A percentile compares a stretch with the other conserved stretches of the same genome.
Conservation (phyloP, 192 early-diverging fungal species). For the Glomus cerebriforme region DNA sequence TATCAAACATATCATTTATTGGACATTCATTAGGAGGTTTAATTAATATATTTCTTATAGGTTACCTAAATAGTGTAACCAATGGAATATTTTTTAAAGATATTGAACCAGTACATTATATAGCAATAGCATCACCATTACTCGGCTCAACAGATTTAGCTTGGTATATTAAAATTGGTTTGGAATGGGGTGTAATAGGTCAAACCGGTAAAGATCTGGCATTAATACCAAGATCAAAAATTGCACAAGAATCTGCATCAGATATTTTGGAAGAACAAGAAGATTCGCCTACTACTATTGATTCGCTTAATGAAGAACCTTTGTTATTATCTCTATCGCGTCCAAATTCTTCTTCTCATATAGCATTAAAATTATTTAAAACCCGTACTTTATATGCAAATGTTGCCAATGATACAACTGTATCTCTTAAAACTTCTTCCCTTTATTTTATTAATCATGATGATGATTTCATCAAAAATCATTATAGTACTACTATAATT, state of each 20-base stretch:
- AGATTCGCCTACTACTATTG: not conserved
- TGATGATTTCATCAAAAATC: constrained; percentile 30
- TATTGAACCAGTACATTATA: constrained; percentile 46
- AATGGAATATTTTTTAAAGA: constrained; percentile 45
- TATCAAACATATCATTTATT: constrained; percentile 47
- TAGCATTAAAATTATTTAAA: constrained; percentile 38
- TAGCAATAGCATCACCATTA: constrained; percentile 49
- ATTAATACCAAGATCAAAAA: constrained; percentile 13
- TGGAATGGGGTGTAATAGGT: constrained; percentile 42
- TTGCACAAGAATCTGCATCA: not conserved
- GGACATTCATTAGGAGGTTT: constrained; percentile 57
- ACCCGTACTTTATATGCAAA: constrained; percentile 51
- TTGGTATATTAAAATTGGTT: constrained; percentile 38
- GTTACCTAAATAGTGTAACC: constrained; percentile 47
- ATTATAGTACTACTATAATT: constrained; percentile 17
- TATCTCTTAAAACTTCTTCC: constrained; percentile 40
- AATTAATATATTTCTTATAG: constrained; percentile 46
- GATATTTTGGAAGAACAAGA: not conserved
- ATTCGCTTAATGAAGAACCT: constrained; percentile 32
- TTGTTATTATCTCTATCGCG: constrained; percentile 46
- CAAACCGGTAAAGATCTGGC: constrained; percentile 58
- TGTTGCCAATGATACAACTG: constrained; percentile 51
- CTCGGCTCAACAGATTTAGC: constrained; percentile 48
- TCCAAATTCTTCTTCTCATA: constrained; percentile 39
- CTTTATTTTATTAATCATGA: constrained; percentile 34